Percentiles rank a stretch among this genome's conserved stretches.
phyloP scores from a whole-genome alignment of 768 basidiomycete species.

The Russula brevipes region DNA sequence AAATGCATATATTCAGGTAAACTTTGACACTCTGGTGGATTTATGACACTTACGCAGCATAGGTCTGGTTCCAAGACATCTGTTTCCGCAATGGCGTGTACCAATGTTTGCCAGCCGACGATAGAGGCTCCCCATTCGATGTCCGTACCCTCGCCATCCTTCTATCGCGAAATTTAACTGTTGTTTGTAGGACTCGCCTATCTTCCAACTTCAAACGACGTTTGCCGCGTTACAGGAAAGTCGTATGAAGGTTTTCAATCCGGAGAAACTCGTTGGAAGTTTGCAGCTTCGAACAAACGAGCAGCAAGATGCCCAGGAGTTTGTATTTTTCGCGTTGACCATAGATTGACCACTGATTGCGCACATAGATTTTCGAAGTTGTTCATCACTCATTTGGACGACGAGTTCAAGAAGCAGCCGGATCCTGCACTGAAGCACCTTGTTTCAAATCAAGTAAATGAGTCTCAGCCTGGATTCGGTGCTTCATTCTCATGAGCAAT shows the following conservation, averaged over 20 bases:
- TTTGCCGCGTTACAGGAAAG: slow-evolving; percentile 84
- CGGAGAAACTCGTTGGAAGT: slow-evolving; percentile 77
- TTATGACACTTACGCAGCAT: slow-evolving; percentile 8
- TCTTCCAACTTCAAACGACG: slow-evolving; percentile 71
- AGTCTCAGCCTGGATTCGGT: neutral
- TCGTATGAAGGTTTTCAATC: slow-evolving; percentile 69
- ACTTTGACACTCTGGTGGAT: neutral
- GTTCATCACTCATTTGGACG: slow-evolving; percentile 84
- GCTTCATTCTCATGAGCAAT: slow-evolving; percentile 1
- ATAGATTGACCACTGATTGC: slow-evolving; percentile 7
- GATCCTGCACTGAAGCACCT: slow-evolving; percentile 58
- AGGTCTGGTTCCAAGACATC: slow-evolving; percentile 91
- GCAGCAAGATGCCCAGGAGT: slow-evolving; percentile 98
- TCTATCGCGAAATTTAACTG: neutral
- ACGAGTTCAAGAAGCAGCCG: slow-evolving; percentile 80
- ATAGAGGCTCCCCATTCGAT: slow-evolving; percentile 40
- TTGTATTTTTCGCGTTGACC: slow-evolving; percentile 27
- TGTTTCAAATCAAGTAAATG: slow-evolving; percentile 63
- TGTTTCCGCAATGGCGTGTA: slow-evolving; percentile 83
- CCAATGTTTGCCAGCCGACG: slow-evolving; percentile 57
- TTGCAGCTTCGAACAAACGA: slow-evolving; percentile 74
- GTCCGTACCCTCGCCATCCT: slow-evolving; percentile 28
- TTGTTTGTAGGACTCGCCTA: slow-evolving; percentile 60
- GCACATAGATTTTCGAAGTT: slow-evolving; percentile 80
- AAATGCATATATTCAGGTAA: slow-evolving; percentile 87